Conservation (phyloP, 768 basidiomycete genomes). For the Podaxis sp. region DNA sequence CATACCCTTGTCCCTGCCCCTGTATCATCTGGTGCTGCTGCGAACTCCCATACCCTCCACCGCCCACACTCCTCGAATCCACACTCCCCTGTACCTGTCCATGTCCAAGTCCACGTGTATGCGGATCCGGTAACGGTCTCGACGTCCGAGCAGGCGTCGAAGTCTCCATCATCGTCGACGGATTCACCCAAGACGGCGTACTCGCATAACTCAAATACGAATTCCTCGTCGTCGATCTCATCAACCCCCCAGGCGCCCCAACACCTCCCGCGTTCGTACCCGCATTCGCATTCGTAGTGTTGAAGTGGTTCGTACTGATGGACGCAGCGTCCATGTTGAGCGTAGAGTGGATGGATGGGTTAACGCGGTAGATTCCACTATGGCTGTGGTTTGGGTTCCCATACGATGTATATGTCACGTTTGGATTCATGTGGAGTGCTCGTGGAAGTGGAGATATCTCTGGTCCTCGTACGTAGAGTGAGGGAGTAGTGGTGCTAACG, state of each 20-base stretch:
- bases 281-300: background rate
- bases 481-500: background rate
- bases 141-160: constrained; percentile 9
- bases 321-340: constrained; percentile 5
- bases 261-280: background rate
- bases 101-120: background rate
- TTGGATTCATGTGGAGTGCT: constrained; percentile 7
- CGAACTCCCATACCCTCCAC: background rate
- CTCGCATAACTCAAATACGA: constrained; percentile 15
- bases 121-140: constrained; percentile 12
- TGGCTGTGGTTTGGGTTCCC: background rate
- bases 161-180: constrained; percentile 14
- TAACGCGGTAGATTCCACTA: background rate
- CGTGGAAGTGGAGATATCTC: background rate
- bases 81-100: background rate
- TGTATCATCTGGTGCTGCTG: background rate
- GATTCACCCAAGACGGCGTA: constrained; percentile 13
- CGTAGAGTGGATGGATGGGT: constrained; percentile 1
- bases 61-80: background rate
- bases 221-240: constrained; percentile 3
- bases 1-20: background rate
- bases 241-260: background rate
- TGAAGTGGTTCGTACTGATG: background rate
- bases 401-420: constrained; percentile 12
- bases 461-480: background rate